Base-by-base conservation (phyloP, 2,329 filamentous ascomycete species). In the Coniella lustricola region DNA sequence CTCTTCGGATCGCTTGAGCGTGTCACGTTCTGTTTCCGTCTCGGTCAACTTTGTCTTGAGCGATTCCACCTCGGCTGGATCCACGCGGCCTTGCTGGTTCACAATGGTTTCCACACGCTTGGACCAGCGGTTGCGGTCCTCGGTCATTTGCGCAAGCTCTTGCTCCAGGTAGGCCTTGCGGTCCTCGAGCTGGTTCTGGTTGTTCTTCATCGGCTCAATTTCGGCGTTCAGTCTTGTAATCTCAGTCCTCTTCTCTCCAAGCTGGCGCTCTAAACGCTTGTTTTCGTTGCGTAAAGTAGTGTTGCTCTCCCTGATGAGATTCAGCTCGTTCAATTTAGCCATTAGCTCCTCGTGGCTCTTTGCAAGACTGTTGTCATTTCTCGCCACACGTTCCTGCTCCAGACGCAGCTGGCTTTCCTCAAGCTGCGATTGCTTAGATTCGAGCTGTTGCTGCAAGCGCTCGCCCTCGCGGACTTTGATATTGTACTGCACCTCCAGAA, bases 101-200 rank as follows among this genome's bases (percentile, higher is more conserved):
- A 98, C 79, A 53, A 98, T 96, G 57, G 94, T 88, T 62, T 97
- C 90, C 1, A 90, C 94, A 20, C 93, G 85, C 72, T 96, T 91
- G 67, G 95, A 90, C 87, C 91, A 96, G 50, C 88, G 81, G 62
- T 97, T 91, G 14, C 93, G 84, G 62, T 97, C 91, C 59, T 93
- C 86, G 56, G 94, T 86, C 9, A 97, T 76, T 54, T 96, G 78
- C 60, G 87, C 88, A 61, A 96, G 80, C 62, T 97, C 91, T 12
- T 89, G 89, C 56, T 94, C 85, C 59, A 90, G 85, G 56, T 85
- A 87, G 52, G 85, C 81, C 54, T 88, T 76, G 53, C 91, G 81
- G 51, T 85, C 89, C 62, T 94, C 87, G 13, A 97, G 74, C 60
- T 95, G 90, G 10, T 82, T 77, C 36, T 96, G 83, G 53, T 82